A percentile compares a stretch with the other conserved stretches of the same genome.
phyloP scores from a whole-genome alignment of 306 rosid species.

The Gastrolobium villosum region DNA sequence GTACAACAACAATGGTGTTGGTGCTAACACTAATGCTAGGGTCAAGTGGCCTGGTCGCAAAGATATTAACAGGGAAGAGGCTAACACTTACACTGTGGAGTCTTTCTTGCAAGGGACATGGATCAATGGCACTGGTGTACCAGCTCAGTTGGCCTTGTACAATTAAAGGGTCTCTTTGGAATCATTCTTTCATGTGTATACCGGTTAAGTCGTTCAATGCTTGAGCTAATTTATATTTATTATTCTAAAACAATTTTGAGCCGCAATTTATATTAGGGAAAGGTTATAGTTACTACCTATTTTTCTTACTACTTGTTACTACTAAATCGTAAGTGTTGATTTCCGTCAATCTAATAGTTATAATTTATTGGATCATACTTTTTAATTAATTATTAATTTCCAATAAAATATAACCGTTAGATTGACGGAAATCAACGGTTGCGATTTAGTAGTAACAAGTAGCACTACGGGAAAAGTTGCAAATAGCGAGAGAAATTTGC shows the following conservation, averaged over 20 bases:
- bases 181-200: neutral
- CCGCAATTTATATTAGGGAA: too few species aligned
- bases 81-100: constrained; percentile 58
- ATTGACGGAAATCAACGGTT: too few species aligned
- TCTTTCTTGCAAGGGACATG: constrained; percentile 72
- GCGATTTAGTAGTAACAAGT: too few species aligned
- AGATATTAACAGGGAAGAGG: constrained; percentile 59
- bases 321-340: too few species aligned
- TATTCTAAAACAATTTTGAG: neutral
- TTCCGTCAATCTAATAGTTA: too few species aligned
- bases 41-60: constrained; percentile 76
- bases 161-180: neutral
- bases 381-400: too few species aligned
- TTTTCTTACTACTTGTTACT: too few species aligned
- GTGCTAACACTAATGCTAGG: constrained; percentile 61
- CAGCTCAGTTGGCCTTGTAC: constrained; percentile 63
- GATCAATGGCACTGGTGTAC: constrained; percentile 59
- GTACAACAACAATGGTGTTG: constrained; percentile 72
- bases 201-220: constrained; percentile 5
- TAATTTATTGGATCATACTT: too few species aligned
- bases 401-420: too few species aligned
- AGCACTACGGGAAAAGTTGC: too few species aligned
- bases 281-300: too few species aligned
- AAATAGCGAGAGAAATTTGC: too few species aligned
- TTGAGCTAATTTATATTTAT: neutral